Evolutionary conservation across 2,329 filamentous ascomycete species (phyloP), one percentile per base, ranked within the genome.

Genomic region (Fusarium irregulare): DNA sequence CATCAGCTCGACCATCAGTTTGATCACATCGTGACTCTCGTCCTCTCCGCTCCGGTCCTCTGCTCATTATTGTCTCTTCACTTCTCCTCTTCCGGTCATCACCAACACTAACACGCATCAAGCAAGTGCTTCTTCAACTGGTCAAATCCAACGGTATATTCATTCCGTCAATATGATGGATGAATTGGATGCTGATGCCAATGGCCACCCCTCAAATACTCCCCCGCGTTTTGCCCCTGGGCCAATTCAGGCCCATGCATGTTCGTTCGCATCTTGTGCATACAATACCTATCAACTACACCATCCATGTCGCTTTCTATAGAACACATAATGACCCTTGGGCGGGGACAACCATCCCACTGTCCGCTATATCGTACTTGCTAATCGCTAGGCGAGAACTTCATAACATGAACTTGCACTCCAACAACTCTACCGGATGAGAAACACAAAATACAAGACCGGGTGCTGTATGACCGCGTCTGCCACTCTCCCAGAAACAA

Each of bases 11-110:
- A 27, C 27, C 27, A 27, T 11, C 28, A 28, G 6, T 28, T 28
- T 28, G 28, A 28, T 10, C 28, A 28, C 28, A 28, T 74, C 73
- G 71, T 75, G 73, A 74, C 73, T 66, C 66, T 20, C 4, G n/a
- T 64, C 62, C 25, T 56, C 34, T 60, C 50, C 45, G 60, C 48
- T 14, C 48, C 61, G 62, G 56, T 62, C 57, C 49, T 64, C 54
- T 56, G 58, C 49, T 18, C 27, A 23, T 66, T 67, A 61, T 66
- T 71, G n/a, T 48, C 34, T 54, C 53, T 41, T 66, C 53, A 16
- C 41, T 64, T 65, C 59, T 61, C 54, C 45, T 63, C 59, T 54
- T 60, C 53, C 16, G 21, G 30, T 46, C 37, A 32, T 67, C 57
- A 67, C 50, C 45, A 54, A 68, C 34, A 68, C 60, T 66, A 49